These are phyloP conservation scores for Lasiosphaeriaceae sp. DNA, from an alignment of 495 filamentous ascomycete genomes.

Conservation along the genomic window DNA sequence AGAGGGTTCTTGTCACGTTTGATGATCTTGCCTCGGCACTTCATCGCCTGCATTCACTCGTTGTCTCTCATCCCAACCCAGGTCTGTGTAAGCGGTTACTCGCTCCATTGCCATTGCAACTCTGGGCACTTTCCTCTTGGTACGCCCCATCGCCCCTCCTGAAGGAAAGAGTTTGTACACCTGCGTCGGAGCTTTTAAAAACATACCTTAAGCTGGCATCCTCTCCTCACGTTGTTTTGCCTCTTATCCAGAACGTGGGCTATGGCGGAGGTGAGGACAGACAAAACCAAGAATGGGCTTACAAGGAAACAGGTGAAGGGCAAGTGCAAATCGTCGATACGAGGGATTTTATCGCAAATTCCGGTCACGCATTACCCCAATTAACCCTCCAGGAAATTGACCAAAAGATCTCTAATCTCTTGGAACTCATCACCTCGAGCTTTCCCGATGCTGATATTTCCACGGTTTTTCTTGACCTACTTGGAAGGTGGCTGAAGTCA, in stretches of 20 bases:
- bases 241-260: conserved; percentile 40
- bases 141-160: conserved; percentile 20
- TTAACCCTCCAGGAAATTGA: conserved; percentile 37
- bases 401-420: conserved; percentile 48
- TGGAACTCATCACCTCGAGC: conserved; percentile 49
- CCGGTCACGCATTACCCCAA: not conserved
- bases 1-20: conserved; percentile 38
- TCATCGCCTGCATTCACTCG: conserved; percentile 52
- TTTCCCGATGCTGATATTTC: conserved; percentile 56
- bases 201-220: conserved; percentile 45
- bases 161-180: conserved; percentile 31
- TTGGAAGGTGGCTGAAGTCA: conserved; percentile 57
- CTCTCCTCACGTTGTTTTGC: conserved; percentile 35
- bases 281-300: conserved; percentile 35
- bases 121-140: conserved; percentile 66
- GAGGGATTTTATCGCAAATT: conserved; percentile 3
- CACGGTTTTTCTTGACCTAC: conserved; percentile 59
- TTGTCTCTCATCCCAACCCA: conserved; percentile 67
- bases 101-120: conserved; percentile 57
- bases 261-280: conserved; percentile 31
- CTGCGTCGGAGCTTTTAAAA: conserved; percentile 40
- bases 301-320: conserved; percentile 20
- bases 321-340: conserved; percentile 28
- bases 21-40: conserved; percentile 47
- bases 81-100: conserved; percentile 68